Evolutionary conservation across 495 filamentous ascomycete species (phyloP).

Genomic region (Rostrohypoxylon terebratum): DNA sequence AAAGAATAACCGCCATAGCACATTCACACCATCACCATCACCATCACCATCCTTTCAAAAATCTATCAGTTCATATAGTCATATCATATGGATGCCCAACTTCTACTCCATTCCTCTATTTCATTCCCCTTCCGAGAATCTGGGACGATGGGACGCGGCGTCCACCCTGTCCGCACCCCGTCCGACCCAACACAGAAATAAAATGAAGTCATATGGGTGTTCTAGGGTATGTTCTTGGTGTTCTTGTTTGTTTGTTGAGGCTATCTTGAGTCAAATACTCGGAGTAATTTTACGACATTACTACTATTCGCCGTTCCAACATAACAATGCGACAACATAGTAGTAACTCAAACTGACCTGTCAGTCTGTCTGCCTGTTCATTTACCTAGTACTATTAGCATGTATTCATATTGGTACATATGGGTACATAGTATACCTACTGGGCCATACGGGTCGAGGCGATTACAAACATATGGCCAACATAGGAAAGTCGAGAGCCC

Average conservation of each 20-base stretch:
- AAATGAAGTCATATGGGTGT: background rate
- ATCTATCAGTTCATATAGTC: too few species aligned
- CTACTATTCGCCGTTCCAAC: background rate
- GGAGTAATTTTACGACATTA: constrained; percentile 2
- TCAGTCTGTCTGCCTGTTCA: too few species aligned
- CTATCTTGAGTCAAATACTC: constrained; percentile 27
- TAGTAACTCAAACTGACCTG: background rate
- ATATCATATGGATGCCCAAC: constrained; percentile 3
- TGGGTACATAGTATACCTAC: background rate
- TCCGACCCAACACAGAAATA: background rate
- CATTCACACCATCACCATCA: constrained; percentile 14
- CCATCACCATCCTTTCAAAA: background rate
- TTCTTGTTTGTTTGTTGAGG: constrained; percentile 10
- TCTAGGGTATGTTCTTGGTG: too few species aligned
- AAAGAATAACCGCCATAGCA: constrained; percentile 26
- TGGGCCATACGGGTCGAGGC: constrained; percentile 1
- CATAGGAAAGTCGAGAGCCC: constrained; percentile 39
- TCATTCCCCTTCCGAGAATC: constrained; percentile 21
- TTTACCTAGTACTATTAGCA: background rate
- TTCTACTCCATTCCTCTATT: too few species aligned
- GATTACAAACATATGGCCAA: constrained; percentile 30
- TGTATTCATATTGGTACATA: background rate
- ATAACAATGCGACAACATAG: too few species aligned
- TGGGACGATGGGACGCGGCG: constrained; percentile 19
- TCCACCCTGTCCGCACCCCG: constrained; percentile 19